Base-by-base conservation (phyloP, 1,284 basidiomycete genomes). In the Trichosporon sp. region DNA sequence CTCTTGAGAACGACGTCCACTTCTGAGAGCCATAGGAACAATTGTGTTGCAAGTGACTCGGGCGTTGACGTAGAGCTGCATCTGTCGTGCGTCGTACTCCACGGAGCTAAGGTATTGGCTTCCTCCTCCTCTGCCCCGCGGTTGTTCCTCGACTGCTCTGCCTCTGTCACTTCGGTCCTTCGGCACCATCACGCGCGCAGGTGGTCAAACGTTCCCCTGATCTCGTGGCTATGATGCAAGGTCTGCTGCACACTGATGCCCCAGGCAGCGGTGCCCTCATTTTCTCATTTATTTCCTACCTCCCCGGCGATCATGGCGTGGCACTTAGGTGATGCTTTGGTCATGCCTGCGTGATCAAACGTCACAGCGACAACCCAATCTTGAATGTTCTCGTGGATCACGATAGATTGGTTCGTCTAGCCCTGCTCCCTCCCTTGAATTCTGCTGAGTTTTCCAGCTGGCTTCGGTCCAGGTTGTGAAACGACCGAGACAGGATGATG, bases 341-440 rank as follows among this genome's bases (percentile, higher is more conserved):
- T 31, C 27, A 31, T 60, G 56, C 15, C 56, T 32, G 27, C 29
- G 27, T 32, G 29, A 32, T 32, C 56, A 29, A 60, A 60, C 56
- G 56, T 60, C 56, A 31, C 27, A n/a, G 56, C 56, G 18, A 60
- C 29, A 60, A 60, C 56, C 56, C 56, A 60, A 60, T 60, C 56
- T 60, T 32, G 18, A n/a, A 18, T 60, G 29, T 15, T 32, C 8
- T 29, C 7, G 18, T 13, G 27, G 56, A 15, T 21, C 13, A n/a
- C 29, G 9, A 18, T 15, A 31, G 29, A 21, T n/a, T 29, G 27
- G 56, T n/a, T 3, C 56, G 4, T 32, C 29, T 29, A 2, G 15
- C 7, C 29, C 56, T 31, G 27, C 29, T 13, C 2, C 8, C 13
- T 13, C 56, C 56, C 56, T 60, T 31, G 27, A 32, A 60, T 58